Base-by-base conservation (phyloP, 139 green algal genomes). In the Ostreobium quekettii region DNA sequence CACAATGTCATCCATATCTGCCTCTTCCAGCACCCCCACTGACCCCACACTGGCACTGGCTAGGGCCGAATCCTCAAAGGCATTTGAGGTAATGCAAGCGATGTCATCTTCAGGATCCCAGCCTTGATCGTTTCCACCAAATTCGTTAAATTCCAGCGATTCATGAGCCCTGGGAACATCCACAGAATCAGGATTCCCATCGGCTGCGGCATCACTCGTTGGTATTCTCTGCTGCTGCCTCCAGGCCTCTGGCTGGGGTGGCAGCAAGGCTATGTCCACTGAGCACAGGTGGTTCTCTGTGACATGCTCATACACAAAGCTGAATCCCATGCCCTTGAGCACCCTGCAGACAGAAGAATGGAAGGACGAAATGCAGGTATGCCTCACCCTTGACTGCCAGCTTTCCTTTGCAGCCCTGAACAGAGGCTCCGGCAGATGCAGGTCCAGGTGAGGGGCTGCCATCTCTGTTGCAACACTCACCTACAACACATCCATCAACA, bases 401-500 rank as follows among this genome's bases (percentile, higher is more conserved):
- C 15, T 19, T 19, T 53, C 42, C 15, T 19, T 26, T 11, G 42
- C 42, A 53, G 42, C 42, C 42, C 15, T 19, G 42, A 26, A 53
- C 42, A 26, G 42, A 11, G 19, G 42, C 15, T 53, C 42, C 19
- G 42, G 19, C 42, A 53, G 42, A 11, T 53, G 11, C 42, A 53
- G 42, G 42, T 19, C 15, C 42, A 53, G 19, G 42, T 19, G 11
- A 11, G 42, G 42, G 19, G 15, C 11, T 19, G 11, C 42, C 42
- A 53, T 53, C 19, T 53, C 42, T 26, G 19, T 19, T 11, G 42
- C 42, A 53, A 53, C 42, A 19, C 42, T 53, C 42, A 53, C 42
- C 42, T 53, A 53, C 42, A 53, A 53, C 42, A 53, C 11, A 53
- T 53, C 11, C n/a, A n/a, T n/a, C n/a, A n/a, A n/a, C n/a, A n/a